Evolutionary conservation across 1,139 yeast species (phyloP).

Genomic region (Candida sp.): DNA sequence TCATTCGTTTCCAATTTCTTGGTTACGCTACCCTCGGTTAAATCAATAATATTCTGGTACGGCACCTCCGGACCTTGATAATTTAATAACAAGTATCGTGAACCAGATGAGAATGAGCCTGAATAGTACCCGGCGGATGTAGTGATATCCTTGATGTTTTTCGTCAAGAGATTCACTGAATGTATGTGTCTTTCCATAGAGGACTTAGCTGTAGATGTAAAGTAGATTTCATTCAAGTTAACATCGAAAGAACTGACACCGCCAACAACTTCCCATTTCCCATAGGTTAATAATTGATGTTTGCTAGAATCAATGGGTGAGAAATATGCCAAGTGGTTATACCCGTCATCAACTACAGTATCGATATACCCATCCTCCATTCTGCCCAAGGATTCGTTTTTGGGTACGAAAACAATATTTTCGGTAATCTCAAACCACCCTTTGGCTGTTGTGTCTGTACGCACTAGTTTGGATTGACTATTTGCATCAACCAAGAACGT

Average conservation of each 20-base stretch:
- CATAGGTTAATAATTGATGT: conserved; percentile 42
- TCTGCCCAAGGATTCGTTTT: conserved; percentile 42
- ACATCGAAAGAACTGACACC: conserved; percentile 48
- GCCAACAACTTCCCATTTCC: conserved; percentile 52
- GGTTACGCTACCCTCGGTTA: conserved; percentile 31
- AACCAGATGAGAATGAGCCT: conserved; percentile 67
- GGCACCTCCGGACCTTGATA: conserved; percentile 70
- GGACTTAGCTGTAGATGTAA: conserved; percentile 46
- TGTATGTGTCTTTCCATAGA: conserved; percentile 54
- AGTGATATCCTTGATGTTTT: conserved; percentile 45
- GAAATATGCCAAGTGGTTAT: conserved; percentile 55
- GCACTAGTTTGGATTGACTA: conserved; percentile 25
- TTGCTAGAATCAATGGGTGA: conserved; percentile 47
- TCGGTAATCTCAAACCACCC: conserved; percentile 82
- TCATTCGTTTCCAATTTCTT: conserved; percentile 49
- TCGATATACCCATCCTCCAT: conserved; percentile 52
- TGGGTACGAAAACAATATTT: conserved; percentile 68
- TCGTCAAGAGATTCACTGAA: conserved; percentile 38
- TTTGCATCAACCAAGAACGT: conserved; percentile 32
- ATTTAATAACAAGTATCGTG: conserved; percentile 55
- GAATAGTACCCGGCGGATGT: conserved; percentile 61
- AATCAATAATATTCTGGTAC: conserved; percentile 59
- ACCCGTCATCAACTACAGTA: conserved; percentile 50
- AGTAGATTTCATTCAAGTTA: conserved; percentile 40
- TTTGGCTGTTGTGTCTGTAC: conserved; percentile 36